Evolutionary conservation across 1,284 basidiomycete species (phyloP).

Genomic region (Ustilago hordei): DNA sequence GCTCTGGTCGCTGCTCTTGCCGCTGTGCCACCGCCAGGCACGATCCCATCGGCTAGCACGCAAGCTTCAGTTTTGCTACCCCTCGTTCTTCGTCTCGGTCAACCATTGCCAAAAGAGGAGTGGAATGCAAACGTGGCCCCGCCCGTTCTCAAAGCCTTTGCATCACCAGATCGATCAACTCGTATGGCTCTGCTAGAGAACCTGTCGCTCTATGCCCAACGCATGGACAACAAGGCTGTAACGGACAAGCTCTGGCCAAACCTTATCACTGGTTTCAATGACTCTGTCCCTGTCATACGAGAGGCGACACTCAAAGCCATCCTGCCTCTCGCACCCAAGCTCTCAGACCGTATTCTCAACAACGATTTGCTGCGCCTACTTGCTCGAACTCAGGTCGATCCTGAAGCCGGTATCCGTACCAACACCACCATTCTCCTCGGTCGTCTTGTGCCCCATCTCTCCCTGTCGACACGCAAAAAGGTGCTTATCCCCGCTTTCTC

Average conservation of each 20-base stretch:
- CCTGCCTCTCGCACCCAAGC: slow-evolving; percentile 82
- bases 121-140: slow-evolving; percentile 55
- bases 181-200: slow-evolving; percentile 93
- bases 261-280: slow-evolving; percentile 93
- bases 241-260: slow-evolving; percentile 92
- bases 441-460: slow-evolving; percentile 84
- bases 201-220: slow-evolving; percentile 84
- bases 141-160: slow-evolving; percentile 60
- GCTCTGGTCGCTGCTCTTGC: slow-evolving; percentile 82
- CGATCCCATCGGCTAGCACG: slow-evolving; percentile 47
- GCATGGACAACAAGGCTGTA: slow-evolving; percentile 85
- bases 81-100: slow-evolving; percentile 60
- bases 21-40: slow-evolving; percentile 42
- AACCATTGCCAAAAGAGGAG: slow-evolving; percentile 48
- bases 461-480: slow-evolving; percentile 89
- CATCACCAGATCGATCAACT: slow-evolving; percentile 80
- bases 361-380: slow-evolving; percentile 94
- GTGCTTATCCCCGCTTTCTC: slow-evolving; percentile 95
- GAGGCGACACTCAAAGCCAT: slow-evolving; percentile 94
- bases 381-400: slow-evolving; percentile 90
- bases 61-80: slow-evolving; percentile 57
- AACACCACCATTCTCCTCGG: slow-evolving; percentile 98
- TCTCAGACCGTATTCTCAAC: slow-evolving; percentile 89
- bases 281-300: slow-evolving; percentile 90
- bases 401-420: slow-evolving; percentile 93